phyloP scores from a whole-genome alignment of 2,329 filamentous ascomycete species.

The Paracorniculantispora psalliotae region DNA sequence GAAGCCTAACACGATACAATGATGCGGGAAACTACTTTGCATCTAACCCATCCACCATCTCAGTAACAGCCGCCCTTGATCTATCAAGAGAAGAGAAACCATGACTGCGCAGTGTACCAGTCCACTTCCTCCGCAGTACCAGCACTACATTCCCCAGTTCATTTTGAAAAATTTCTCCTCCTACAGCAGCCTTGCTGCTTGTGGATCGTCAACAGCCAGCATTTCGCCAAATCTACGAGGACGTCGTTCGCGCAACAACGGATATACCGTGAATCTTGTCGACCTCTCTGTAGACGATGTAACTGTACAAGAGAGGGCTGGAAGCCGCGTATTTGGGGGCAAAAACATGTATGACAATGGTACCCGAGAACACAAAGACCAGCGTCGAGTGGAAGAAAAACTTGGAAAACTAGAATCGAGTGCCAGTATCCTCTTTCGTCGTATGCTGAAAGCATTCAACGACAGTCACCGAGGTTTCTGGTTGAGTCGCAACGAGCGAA shows the following conservation, averaged over 20 bases:
- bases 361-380: not conserved
- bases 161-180: not conserved
- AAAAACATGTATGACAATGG: not conserved
- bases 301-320: not conserved
- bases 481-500: slow-evolving; percentile 26
- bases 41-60: too few relatives aligned
- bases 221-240: not conserved
- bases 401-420: not conserved
- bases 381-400: not conserved
- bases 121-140: not conserved
- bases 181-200: not conserved
- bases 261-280: not conserved
- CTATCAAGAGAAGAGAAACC: not conserved
- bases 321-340: not conserved
- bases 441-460: not conserved
- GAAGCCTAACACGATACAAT: too few relatives aligned
- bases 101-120: not conserved
- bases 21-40: too few relatives aligned
- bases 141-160: not conserved
- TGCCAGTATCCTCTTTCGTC: not conserved
- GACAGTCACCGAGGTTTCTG: slow-evolving; percentile 18
- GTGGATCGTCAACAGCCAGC: not conserved
- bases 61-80: too few relatives aligned
- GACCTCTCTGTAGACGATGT: not conserved
- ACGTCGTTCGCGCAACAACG: not conserved